Evolutionary conservation across 2,329 filamentous ascomycete genomes (phyloP).

Genomic region (Pezicula radicicola): DNA sequence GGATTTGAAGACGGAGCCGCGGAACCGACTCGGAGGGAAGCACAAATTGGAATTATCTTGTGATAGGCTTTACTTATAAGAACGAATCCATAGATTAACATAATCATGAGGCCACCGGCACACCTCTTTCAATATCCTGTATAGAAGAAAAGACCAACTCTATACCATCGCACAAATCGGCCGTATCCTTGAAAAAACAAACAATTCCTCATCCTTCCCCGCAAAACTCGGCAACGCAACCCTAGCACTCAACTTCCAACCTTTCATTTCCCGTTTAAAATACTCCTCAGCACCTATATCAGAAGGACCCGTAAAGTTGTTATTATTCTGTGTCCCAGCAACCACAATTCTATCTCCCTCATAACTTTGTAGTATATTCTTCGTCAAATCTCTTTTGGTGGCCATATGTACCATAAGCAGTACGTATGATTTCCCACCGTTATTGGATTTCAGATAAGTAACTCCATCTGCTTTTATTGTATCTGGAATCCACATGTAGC

Average conservation of each 20-base stretch:
- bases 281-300: conserved; percentile 63
- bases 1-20: too few species aligned
- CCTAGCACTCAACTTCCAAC: conserved; percentile 60
- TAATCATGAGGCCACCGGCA: too few species aligned
- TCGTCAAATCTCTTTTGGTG: conserved; percentile 62
- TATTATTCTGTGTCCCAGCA: conserved; percentile 71
- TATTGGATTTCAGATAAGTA: conserved; percentile 50
- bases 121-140: too few species aligned
- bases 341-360: conserved; percentile 64
- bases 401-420: conserved; percentile 72
- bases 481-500: conserved; percentile 66
- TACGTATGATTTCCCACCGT: conserved; percentile 51
- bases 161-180: too few species aligned
- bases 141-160: too few species aligned
- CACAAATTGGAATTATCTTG: too few species aligned
- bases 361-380: conserved; percentile 57
- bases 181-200: conserved; percentile 43
- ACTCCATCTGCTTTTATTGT: conserved; percentile 61
- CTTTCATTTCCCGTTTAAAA: conserved; percentile 53
- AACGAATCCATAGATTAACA: too few species aligned
- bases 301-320: conserved; percentile 70
- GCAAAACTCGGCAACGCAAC: conserved; percentile 71
- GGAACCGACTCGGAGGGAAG: too few species aligned
- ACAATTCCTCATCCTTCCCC: conserved; percentile 74
- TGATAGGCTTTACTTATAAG: too few species aligned